Conservation (phyloP, 108 stramenopile species). For the Skeletonema grethae region DNA sequence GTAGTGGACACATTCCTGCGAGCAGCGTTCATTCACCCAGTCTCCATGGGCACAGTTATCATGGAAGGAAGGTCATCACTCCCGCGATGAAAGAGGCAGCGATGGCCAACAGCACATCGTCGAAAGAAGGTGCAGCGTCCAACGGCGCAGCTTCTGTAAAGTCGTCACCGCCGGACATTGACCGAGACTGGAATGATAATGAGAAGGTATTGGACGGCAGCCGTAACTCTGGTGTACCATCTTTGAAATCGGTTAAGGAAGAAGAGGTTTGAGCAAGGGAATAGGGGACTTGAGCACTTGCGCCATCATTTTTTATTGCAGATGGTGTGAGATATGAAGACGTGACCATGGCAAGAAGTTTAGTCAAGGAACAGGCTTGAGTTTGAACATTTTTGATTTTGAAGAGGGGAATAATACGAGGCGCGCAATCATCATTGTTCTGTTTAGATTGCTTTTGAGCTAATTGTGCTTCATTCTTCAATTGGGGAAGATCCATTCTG, state of each 20-base stretch:
- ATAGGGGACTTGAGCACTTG: background rate
- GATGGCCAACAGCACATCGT: no score
- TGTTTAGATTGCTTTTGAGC: no score
- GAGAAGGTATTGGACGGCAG: background rate
- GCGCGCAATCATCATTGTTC: no score
- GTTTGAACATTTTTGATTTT: no score
- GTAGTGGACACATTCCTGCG: background rate
- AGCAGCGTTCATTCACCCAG: background rate
- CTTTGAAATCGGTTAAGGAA: background rate
- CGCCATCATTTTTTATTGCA: background rate
- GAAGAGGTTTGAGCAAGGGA: background rate
- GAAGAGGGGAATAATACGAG: no score
- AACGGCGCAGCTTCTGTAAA: background rate
- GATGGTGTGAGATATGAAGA: background rate
- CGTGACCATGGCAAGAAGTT: background rate
- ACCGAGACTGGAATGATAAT: background rate
- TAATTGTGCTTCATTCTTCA: no score
- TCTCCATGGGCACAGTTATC: background rate
- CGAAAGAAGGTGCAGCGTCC: background rate
- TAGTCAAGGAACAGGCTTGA: no score
- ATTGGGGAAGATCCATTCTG: no score
- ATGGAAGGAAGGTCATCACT: conserved; percentile 5
- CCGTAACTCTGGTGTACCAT: background rate
- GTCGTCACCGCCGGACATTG: background rate
- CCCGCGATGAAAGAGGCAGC: background rate